These are phyloP conservation scores for Rhipidocladum racemiflorum DNA, from an alignment of 176 grass and related monocot species.

Conservation along the genomic window DNA sequence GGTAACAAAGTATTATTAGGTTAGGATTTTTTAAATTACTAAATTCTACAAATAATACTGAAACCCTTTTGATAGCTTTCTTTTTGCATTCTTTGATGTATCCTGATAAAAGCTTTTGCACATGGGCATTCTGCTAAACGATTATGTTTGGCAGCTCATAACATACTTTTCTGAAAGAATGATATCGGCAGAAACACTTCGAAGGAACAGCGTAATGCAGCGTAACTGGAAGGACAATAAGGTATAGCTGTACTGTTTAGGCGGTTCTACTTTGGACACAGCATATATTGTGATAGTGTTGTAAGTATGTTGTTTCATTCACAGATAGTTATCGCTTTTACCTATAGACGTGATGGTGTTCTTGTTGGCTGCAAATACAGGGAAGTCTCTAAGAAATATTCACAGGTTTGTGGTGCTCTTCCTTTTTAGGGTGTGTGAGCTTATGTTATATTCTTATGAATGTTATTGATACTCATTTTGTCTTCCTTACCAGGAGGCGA, in stretches of 20 bases:
- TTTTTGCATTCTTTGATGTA: conserved; percentile 26
- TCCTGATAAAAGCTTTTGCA: conserved; percentile 21
- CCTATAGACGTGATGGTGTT: conserved; percentile 64
- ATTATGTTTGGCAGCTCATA: conserved; percentile 62
- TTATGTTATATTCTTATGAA: conserved; percentile 15
- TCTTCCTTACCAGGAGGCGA: conserved; percentile 51
- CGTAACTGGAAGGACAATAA: conserved; percentile 41
- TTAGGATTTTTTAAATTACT: background rate
- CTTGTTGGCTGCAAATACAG: conserved; percentile 92
- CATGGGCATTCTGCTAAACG: conserved; percentile 30
- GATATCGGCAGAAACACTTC: conserved; percentile 77
- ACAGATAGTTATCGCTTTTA: conserved; percentile 89
- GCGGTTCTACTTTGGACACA: background rate
- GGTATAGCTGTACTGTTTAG: conserved; percentile 36
- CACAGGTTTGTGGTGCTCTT: conserved; percentile 55
- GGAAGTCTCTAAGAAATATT: conserved; percentile 66
- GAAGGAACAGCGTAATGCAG: conserved; percentile 68
- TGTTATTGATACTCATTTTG: conserved; percentile 7
- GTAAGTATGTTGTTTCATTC: conserved; percentile 23
- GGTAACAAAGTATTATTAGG: conserved; percentile 33
- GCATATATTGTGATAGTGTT: background rate
- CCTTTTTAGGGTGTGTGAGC: conserved; percentile 1
- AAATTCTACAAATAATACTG: background rate
- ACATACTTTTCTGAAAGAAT: conserved; percentile 68
- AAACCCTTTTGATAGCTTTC: background rate